phyloP scores from a whole-genome alignment of 495 filamentous ascomycete species.

The Rhypophila decipiens region DNA sequence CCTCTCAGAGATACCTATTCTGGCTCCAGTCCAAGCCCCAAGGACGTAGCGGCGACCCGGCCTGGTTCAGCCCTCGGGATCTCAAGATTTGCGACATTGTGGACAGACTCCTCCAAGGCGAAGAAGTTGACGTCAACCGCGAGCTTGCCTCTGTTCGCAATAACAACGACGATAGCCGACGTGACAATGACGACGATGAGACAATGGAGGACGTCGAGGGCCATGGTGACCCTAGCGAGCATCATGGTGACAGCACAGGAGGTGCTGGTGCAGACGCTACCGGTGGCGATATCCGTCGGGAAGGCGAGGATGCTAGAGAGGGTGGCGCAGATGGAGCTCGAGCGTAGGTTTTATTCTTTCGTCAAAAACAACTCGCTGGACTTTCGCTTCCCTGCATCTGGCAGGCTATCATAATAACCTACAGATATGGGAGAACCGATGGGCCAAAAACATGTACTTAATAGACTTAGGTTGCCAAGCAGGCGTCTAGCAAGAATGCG shows the following conservation, averaged over 20 bases:
- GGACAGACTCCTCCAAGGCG: slow-evolving; percentile 74
- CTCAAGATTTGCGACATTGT: slow-evolving; percentile 78
- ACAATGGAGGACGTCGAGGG: slow-evolving; percentile 81
- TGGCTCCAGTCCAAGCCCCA: slow-evolving; percentile 91
- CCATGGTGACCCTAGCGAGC: slow-evolving; percentile 49
- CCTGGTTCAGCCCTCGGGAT: slow-evolving; percentile 77
- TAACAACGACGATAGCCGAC: slow-evolving; percentile 55
- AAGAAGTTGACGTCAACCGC: slow-evolving; percentile 75
- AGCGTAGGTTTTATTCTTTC: slow-evolving; percentile 70
- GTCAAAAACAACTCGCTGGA: slow-evolving; percentile 1
- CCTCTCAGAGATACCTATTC: slow-evolving; percentile 84
- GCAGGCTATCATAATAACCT: slow-evolving; percentile 10
- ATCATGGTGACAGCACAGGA: slow-evolving; percentile 57
- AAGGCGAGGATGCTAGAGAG: slow-evolving; percentile 79
- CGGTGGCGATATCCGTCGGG: slow-evolving; percentile 82
- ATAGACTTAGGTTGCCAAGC: slow-evolving; percentile 14
- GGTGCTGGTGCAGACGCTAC: slow-evolving; percentile 82
- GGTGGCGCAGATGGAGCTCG: slow-evolving; percentile 92
- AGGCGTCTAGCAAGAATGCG: slow-evolving; percentile 15
- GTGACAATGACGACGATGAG: slow-evolving; percentile 62
- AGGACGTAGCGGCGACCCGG: slow-evolving; percentile 60
- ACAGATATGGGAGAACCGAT: no score
- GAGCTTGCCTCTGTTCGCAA: slow-evolving; percentile 63
- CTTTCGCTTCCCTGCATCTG: slow-evolving; percentile 8
- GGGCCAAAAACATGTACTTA: slow-evolving; percentile 31